These are phyloP conservation scores for Hypericum androsaemum DNA, from an alignment of 345 rosid genomes.

Conservation along the genomic window DNA sequence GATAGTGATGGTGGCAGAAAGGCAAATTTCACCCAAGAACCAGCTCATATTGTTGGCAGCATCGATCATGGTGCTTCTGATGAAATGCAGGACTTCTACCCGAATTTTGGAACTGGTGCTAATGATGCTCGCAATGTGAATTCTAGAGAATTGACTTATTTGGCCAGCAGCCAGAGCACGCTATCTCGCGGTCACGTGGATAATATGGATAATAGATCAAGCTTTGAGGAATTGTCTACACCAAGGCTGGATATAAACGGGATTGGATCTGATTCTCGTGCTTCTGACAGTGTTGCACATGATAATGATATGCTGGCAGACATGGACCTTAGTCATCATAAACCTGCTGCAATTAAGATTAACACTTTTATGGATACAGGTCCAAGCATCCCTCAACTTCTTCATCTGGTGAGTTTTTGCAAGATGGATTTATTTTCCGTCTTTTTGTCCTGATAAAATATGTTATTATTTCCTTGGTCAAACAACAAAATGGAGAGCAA, in stretches of 20 bases:
- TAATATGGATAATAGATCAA: slow-evolving; percentile 33
- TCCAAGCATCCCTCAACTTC: slow-evolving; percentile 95
- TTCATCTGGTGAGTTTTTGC: slow-evolving; percentile 63
- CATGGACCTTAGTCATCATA: slow-evolving; percentile 38
- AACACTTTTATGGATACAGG: slow-evolving; percentile 46
- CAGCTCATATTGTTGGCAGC: slow-evolving; percentile 31
- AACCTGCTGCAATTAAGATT: slow-evolving; percentile 41
- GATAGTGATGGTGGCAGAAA: slow-evolving; percentile 77
- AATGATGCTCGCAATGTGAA: slow-evolving; percentile 40
- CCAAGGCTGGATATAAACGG: slow-evolving; percentile 49
- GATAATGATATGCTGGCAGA: slow-evolving; percentile 32
- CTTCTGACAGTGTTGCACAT: slow-evolving; percentile 29
- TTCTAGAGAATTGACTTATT: slow-evolving; percentile 38
- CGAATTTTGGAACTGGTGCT: slow-evolving; percentile 44
- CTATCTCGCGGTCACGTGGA: slow-evolving; percentile 33
- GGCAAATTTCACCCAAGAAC: slow-evolving; percentile 78
- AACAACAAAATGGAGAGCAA: no score
- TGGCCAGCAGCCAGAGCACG: slow-evolving; percentile 31
- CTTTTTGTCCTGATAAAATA: no score
- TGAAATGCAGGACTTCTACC: slow-evolving; percentile 61
- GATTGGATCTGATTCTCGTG: slow-evolving; percentile 29
- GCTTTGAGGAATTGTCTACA: slow-evolving; percentile 44
- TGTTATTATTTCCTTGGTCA: no score
- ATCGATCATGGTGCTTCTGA: slow-evolving; percentile 41
- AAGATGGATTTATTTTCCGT: no score